Evolutionary conservation across 202 grass and related monocot species (phyloP).

Genomic region (Bolboschoenoplectus hybrid): DNA sequence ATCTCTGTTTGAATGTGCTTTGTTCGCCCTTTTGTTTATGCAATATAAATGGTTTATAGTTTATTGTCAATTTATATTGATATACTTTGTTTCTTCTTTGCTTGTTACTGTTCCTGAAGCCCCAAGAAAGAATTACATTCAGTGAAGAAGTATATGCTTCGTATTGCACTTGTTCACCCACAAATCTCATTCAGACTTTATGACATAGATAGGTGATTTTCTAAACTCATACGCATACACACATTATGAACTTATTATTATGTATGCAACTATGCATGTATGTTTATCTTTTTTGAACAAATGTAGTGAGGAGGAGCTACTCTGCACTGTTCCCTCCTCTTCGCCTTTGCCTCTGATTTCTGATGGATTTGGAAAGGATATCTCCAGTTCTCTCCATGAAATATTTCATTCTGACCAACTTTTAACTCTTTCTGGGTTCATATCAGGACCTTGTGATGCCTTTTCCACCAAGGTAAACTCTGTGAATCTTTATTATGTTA

Average conservation of each 20-base stretch:
- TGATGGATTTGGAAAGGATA: constrained; percentile 62
- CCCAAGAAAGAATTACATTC: constrained; percentile 69
- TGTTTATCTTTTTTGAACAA: constrained; percentile 20
- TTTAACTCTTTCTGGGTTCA: constrained; percentile 79
- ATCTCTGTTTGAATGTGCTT: background rate
- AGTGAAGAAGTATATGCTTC: constrained; percentile 81
- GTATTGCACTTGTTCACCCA: constrained; percentile 78
- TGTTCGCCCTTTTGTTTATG: background rate
- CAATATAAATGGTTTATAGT: constrained; percentile 29
- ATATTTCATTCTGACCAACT: constrained; percentile 64
- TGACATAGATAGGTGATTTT: constrained; percentile 74
- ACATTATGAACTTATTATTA: constrained; percentile 32
- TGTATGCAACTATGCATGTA: background rate
- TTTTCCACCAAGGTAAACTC: constrained; percentile 63
- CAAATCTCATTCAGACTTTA: constrained; percentile 79
- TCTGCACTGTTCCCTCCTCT: constrained; percentile 57
- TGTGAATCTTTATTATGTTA: constrained; percentile 25
- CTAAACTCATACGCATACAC: constrained; percentile 21
- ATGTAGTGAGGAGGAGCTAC: constrained; percentile 75
- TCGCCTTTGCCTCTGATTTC: constrained; percentile 72
- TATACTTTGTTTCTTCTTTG: constrained; percentile 41
- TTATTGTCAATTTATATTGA: constrained; percentile 41
- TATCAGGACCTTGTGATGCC: constrained; percentile 64
- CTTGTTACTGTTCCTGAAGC: constrained; percentile 54
- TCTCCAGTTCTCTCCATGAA: constrained; percentile 77